Evolutionary conservation across 257 asterid species (phyloP).

Genomic region (Nicotiana tomentosiformis): DNA sequence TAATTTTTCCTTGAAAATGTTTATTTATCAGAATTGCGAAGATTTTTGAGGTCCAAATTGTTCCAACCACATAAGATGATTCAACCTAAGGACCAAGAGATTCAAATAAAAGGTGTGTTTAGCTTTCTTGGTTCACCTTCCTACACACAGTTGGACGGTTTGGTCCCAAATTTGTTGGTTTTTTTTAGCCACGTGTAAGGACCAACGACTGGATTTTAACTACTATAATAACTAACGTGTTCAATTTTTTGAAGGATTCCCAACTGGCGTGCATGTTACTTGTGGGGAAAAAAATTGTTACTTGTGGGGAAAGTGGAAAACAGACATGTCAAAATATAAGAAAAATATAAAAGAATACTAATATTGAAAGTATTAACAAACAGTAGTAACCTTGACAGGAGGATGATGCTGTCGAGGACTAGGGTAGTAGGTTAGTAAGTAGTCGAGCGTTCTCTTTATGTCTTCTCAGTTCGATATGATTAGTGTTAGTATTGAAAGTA

Average conservation of each 20-base stretch:
- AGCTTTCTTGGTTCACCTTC: neutral
- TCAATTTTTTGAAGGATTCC: neutral
- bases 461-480: too few relatives aligned
- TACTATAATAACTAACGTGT: neutral
- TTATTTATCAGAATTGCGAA: constrained; percentile 35
- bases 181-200: constrained; percentile 9
- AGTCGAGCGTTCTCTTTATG: too few relatives aligned
- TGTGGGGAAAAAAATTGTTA: neutral
- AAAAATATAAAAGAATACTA: neutral
- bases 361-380: too few relatives aligned
- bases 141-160: neutral
- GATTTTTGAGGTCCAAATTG: constrained; percentile 41
- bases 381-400: too few relatives aligned
- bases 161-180: constrained; percentile 10
- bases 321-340: neutral
- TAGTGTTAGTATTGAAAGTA: too few relatives aligned
- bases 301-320: neutral
- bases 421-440: too few relatives aligned
- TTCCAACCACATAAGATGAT: constrained; percentile 28
- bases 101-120: neutral
- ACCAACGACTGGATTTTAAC: neutral
- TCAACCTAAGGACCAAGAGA: neutral
- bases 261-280: neutral
- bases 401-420: too few relatives aligned
- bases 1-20: constrained; percentile 1